Conservation (phyloP, 139 green algal genomes). For the Picochlorum sp. region DNA sequence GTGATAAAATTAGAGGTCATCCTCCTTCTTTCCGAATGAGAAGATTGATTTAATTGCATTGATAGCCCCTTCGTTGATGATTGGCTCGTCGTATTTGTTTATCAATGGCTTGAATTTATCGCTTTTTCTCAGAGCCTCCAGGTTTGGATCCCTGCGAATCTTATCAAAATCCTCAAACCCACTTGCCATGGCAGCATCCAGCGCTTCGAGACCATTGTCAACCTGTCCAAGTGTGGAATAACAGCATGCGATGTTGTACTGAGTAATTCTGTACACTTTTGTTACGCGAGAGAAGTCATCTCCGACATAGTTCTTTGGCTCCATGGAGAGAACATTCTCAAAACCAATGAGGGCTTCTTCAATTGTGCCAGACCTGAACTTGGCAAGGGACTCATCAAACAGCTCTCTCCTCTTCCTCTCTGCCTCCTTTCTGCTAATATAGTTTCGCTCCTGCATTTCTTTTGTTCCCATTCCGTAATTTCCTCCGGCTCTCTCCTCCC, state of each 20-base stretch:
- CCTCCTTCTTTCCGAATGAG: conserved; percentile 30
- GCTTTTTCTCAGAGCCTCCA: conserved; percentile 54
- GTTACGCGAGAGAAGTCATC: conserved; percentile 84
- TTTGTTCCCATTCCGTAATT: conserved; percentile 93
- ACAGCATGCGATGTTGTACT: conserved; percentile 98
- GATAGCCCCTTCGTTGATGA: conserved; percentile 84
- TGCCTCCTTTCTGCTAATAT: conserved; percentile 70
- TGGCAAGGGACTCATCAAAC: conserved; percentile 79
- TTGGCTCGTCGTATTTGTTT: conserved; percentile 85
- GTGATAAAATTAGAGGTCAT: conserved; percentile 15
- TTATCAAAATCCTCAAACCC: conserved; percentile 93
- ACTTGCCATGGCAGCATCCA: conserved; percentile 65
- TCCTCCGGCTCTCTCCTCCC: conserved; percentile 73
- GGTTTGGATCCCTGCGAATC: conserved; percentile 81
- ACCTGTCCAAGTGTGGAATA: conserved; percentile 76
- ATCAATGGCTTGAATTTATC: conserved; percentile 63
- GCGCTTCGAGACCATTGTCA: conserved; percentile 71
- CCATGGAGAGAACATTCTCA: conserved; percentile 88
- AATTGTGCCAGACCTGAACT: conserved; percentile 70
- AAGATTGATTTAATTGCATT: conserved; percentile 42
- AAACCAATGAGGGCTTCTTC: conserved; percentile 87
- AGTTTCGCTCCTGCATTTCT: conserved; percentile 85
- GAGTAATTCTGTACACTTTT: conserved; percentile 80
- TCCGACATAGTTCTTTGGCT: conserved; percentile 87
- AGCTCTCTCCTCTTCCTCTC: conserved; percentile 74